Conservation (phyloP, 106 monocot species). For the Platanthera guangdongensis region DNA sequence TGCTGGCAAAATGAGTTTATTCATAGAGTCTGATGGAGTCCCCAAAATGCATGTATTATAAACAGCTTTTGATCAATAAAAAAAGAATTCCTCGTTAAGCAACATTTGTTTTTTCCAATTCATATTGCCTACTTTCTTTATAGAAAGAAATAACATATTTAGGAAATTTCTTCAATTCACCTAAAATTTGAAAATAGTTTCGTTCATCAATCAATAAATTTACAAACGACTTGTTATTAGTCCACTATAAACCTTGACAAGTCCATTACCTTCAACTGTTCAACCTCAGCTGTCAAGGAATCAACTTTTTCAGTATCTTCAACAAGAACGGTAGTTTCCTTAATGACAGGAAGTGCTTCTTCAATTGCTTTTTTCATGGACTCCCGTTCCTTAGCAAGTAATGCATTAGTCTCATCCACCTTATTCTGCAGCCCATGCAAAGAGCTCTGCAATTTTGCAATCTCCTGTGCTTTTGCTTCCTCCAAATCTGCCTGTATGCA, state of each 20-base stretch:
- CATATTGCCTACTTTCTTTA: background rate
- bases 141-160: background rate
- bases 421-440: slow-evolving; percentile 55
- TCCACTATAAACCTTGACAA: background rate
- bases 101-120: background rate
- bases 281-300: slow-evolving; percentile 46
- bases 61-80: background rate
- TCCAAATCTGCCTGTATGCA: slow-evolving; percentile 54
- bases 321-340: slow-evolving; percentile 64
- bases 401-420: slow-evolving; percentile 42
- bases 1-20: background rate
- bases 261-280: slow-evolving; percentile 51
- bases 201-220: background rate
- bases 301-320: slow-evolving; percentile 64
- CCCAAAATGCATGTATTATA: background rate
- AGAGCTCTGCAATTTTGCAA: slow-evolving; percentile 52
- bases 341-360: slow-evolving; percentile 61
- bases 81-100: background rate
- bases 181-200: background rate
- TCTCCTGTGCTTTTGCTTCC: slow-evolving; percentile 68
- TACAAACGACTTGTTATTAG: background rate
- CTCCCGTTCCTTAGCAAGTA: slow-evolving; percentile 56
- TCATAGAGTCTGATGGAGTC: background rate
- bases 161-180: background rate
- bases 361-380: slow-evolving; percentile 43